Conservation (phyloP, 1,139 yeast species). For the Trichomonascaceae sp. region DNA sequence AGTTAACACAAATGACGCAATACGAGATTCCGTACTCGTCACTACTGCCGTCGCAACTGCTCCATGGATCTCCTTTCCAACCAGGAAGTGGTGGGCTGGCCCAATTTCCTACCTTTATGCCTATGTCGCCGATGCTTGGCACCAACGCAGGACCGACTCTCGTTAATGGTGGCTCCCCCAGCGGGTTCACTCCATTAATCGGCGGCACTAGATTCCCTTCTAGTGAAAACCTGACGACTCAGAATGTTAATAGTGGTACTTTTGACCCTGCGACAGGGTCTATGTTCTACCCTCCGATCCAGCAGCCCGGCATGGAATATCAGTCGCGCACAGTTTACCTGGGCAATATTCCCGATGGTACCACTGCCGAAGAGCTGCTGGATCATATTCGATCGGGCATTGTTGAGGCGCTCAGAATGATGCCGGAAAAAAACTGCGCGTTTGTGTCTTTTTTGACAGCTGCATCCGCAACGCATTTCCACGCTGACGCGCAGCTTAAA, state of each 20-base stretch:
- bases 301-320: slow-evolving; percentile 9
- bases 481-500: slow-evolving; percentile 39
- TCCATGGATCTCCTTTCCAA: slow-evolving; percentile 55
- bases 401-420: slow-evolving; percentile 51
- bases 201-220: too few species aligned
- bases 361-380: slow-evolving; percentile 68
- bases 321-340: slow-evolving; percentile 59
- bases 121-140: slow-evolving; percentile 4
- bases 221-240: too few species aligned
- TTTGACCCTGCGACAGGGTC: slow-evolving; percentile 9
- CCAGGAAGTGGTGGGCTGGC: slow-evolving; percentile 27
- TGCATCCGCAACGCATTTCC: slow-evolving; percentile 32
- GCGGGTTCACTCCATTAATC: too few species aligned
- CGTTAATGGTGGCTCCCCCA: too few species aligned
- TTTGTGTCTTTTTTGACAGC: slow-evolving; percentile 36
- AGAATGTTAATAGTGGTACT: slow-evolving; percentile 3
- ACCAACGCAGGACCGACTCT: too few species aligned
- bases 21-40: slow-evolving; percentile 34
- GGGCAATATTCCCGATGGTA: slow-evolving; percentile 77
- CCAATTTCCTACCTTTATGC: slow-evolving; percentile 21
- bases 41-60: slow-evolving; percentile 54
- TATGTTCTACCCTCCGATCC: slow-evolving; percentile 11
- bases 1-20: slow-evolving; percentile 23
- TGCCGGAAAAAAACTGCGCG: slow-evolving; percentile 37
- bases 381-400: slow-evolving; percentile 89